phyloP scores from a whole-genome alignment of 1,284 basidiomycete genomes.

The Cryptococcus wingfieldii region DNA sequence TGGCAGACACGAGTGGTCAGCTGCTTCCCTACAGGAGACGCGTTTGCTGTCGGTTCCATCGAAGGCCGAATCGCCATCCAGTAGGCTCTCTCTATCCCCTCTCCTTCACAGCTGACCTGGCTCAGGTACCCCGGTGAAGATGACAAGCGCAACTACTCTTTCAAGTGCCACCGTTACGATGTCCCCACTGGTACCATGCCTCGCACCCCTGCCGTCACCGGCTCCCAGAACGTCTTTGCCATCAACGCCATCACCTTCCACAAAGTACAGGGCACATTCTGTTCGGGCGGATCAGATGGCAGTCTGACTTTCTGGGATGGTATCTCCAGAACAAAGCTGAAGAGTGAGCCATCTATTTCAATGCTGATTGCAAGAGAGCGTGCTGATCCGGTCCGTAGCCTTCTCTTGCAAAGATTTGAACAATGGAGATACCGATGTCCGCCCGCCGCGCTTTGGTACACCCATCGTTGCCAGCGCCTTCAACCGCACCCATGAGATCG shows the following conservation, averaged over 20 bases:
- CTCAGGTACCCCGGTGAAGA: conserved; percentile 27
- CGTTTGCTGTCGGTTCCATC: conserved; percentile 88
- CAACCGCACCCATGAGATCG: conserved; percentile 78
- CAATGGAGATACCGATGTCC: conserved; percentile 66
- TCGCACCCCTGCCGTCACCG: conserved; percentile 25
- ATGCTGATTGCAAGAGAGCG: neutral
- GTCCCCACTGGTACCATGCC: conserved; percentile 32
- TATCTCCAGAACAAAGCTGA: conserved; percentile 76
- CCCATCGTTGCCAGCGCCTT: conserved; percentile 62
- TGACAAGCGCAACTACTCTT: conserved; percentile 72
- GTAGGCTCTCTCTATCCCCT: conserved; percentile 53
- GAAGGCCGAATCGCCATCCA: conserved; percentile 96
- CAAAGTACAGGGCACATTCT: conserved; percentile 87
- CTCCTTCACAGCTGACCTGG: conserved; percentile 14
- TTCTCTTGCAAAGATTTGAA: conserved; percentile 56
- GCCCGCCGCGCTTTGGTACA: conserved; percentile 45
- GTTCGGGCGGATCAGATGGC: conserved; percentile 70
- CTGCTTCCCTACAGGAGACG: conserved; percentile 75
- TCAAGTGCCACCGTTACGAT: conserved; percentile 91
- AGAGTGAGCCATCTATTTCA: conserved; percentile 57
- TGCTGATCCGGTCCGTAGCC: conserved; percentile 7
- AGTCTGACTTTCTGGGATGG: conserved; percentile 39
- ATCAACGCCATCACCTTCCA: conserved; percentile 93
- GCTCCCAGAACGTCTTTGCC: conserved; percentile 68
- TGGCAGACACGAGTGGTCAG: conserved; percentile 89